A percentile compares a stretch with the other conserved stretches of the same genome.
Evolutionary conservation across 2,329 filamentous ascomycete species (phyloP).

Genomic region (Teratosphaeria pseudoeucalypti): DNA sequence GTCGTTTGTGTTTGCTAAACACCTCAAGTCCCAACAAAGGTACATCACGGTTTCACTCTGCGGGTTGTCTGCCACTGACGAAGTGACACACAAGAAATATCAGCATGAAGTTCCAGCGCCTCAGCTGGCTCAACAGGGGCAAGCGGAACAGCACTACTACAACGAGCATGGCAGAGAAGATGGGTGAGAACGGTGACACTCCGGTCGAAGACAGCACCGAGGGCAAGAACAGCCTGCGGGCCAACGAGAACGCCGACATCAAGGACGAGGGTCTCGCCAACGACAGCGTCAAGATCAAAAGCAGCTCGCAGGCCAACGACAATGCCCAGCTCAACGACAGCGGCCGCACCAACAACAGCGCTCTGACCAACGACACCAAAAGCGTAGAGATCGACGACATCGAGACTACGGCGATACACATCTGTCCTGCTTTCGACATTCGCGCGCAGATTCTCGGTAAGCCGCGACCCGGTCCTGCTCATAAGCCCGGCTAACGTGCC

Average conservation of each 20-base stretch:
- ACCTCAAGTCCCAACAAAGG: neutral
- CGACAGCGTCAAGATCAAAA: neutral
- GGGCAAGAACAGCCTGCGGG: neutral
- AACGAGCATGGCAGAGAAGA: neutral
- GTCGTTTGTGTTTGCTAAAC: neutral
- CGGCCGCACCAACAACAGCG: too few species aligned
- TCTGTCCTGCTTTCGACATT: neutral
- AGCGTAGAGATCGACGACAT: neutral
- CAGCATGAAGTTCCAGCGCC: neutral
- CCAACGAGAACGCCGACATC: neutral
- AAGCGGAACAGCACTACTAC: neutral
- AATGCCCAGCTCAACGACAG: neutral
- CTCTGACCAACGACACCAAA: neutral
- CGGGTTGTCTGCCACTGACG: neutral
- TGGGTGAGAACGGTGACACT: neutral
- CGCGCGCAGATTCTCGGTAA: constrained; percentile 30
- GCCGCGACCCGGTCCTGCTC: constrained; percentile 9
- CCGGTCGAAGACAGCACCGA: neutral
- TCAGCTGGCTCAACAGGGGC: neutral
- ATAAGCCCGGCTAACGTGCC: neutral
- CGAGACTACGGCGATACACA: neutral
- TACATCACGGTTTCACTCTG: neutral
- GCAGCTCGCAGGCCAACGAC: neutral
- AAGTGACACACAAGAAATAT: neutral
- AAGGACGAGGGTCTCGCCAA: neutral